These are phyloP conservation scores for Chrysanthemum makinoi DNA, from an alignment of 129 eudicot species.

Conservation along the genomic window DNA sequence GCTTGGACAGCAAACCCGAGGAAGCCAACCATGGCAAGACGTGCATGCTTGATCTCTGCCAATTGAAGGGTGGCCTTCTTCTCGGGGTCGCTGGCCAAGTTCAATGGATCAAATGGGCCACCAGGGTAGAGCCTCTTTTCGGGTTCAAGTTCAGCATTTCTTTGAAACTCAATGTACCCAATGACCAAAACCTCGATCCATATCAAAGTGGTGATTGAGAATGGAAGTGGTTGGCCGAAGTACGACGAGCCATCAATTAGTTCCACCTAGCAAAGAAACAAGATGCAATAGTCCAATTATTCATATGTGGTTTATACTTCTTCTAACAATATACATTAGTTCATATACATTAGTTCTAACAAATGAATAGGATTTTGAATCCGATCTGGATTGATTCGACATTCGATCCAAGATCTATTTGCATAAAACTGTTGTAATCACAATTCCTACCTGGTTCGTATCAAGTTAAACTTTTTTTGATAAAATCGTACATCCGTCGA, in stretches of 20 bases:
- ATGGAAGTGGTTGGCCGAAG: constrained; percentile 93
- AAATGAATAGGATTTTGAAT: too few relatives aligned
- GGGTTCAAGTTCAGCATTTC: constrained; percentile 87
- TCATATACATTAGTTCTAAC: too few relatives aligned
- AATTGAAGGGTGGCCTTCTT: constrained; percentile 79
- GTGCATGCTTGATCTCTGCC: constrained; percentile 98
- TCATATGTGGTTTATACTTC: not conserved
- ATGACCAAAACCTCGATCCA: constrained; percentile 81
- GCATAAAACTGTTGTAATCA: too few relatives aligned
- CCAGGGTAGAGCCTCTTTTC: constrained; percentile 96
- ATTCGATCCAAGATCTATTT: too few relatives aligned
- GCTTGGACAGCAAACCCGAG: constrained; percentile 97
- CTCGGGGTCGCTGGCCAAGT: constrained; percentile 89
- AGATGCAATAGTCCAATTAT: not conserved
- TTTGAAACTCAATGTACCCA: constrained; percentile 94
- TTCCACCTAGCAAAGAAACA: constrained; percentile 55
- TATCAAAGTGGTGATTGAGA: constrained; percentile 77
- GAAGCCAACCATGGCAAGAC: constrained; percentile 95
- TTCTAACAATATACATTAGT: too few relatives aligned
- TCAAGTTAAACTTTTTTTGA: too few relatives aligned
- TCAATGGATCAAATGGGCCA: constrained; percentile 76
- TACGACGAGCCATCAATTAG: constrained; percentile 92
- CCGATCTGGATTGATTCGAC: too few relatives aligned
- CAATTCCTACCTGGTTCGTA: too few relatives aligned
- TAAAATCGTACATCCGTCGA: too few relatives aligned